Conservation (phyloP, 1,284 basidiomycete genomes). For the Melampsora larici-populina region DNA sequence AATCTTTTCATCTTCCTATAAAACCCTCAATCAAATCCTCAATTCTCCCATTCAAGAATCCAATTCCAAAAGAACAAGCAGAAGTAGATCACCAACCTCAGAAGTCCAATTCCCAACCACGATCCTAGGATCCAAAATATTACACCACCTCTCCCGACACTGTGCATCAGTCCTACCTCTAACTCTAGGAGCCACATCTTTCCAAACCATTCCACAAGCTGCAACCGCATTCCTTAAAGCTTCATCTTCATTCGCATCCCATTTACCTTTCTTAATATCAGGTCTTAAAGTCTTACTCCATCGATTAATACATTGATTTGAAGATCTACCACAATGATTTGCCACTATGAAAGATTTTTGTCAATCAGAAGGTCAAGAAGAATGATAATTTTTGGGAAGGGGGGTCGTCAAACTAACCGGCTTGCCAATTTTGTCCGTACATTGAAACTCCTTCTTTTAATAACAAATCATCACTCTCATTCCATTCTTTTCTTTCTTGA, state of each 20-base stretch:
- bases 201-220: constrained; percentile 41
- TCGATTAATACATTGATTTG: constrained; percentile 47
- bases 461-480: constrained; percentile 45
- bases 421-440: constrained; percentile 48
- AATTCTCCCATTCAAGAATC: neutral
- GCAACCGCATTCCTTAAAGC: constrained; percentile 31
- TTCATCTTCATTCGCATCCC: constrained; percentile 43
- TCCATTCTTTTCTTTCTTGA: constrained; percentile 44
- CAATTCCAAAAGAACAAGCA: neutral
- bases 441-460: constrained; percentile 44
- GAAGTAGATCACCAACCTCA: constrained; percentile 1
- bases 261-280: constrained; percentile 44
- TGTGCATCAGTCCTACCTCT: constrained; percentile 36
- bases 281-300: constrained; percentile 46
- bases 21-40: neutral
- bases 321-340: constrained; percentile 31
- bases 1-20: constrained; percentile 45
- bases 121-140: constrained; percentile 30
- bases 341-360: constrained; percentile 30
- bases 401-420: constrained; percentile 34
- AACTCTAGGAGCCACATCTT: constrained; percentile 30
- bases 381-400: neutral
- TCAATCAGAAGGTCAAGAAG: too few species aligned
- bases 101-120: constrained; percentile 32
- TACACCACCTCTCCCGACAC: constrained; percentile 39